Conservation (phyloP, 2,329 filamentous ascomycete species). For the Pestalotiopsis sp. region DNA sequence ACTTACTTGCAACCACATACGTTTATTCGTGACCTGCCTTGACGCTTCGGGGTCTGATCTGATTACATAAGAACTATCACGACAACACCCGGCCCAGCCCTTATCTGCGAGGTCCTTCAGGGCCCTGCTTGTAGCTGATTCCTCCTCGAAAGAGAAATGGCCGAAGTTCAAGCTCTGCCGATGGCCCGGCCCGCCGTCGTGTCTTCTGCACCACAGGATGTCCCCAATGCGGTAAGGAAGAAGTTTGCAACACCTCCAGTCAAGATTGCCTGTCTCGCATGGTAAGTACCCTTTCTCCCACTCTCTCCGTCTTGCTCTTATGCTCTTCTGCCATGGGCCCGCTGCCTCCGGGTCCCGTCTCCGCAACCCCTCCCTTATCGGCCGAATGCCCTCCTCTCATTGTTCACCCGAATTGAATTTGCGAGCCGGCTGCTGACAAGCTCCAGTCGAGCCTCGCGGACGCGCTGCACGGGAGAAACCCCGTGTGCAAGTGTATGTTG, state of each 20-base stretch:
- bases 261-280: constrained; percentile 13
- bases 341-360: not conserved
- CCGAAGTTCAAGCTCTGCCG: not conserved
- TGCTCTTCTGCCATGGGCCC: not conserved
- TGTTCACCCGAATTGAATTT: not conserved
- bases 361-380: not conserved
- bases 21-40: not conserved
- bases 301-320: not conserved
- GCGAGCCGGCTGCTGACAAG: constrained; percentile 4
- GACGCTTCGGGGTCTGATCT: not conserved
- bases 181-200: not conserved
- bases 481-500: constrained; percentile 13
- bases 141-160: not conserved
- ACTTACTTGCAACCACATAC: not conserved
- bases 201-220: not conserved
- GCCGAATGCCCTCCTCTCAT: not conserved
- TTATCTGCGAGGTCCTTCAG: not conserved
- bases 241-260: constrained; percentile 14
- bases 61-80: not conserved
- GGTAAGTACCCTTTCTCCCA: not conserved
- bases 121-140: not conserved
- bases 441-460: constrained; percentile 11
- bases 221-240: constrained; percentile 1
- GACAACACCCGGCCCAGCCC: not conserved
- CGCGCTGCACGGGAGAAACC: constrained; percentile 11